Evolutionary conservation across 2,329 filamentous ascomycete genomes (phyloP), one percentile per base, ranked within the genome.

Genomic region (Pseudopithomyces chartarum): DNA sequence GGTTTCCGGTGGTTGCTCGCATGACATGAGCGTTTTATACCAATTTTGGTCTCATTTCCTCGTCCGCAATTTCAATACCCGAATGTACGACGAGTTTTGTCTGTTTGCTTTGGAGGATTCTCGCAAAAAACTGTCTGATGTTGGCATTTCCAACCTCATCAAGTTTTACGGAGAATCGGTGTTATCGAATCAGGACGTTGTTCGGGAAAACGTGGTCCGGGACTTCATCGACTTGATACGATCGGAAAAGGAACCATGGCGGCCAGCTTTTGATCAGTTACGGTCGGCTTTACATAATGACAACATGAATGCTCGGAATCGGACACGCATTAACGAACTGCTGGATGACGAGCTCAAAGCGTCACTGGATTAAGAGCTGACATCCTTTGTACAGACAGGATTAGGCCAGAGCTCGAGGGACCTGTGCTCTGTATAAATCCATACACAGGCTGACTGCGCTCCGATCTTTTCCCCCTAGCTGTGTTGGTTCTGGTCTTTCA

Each of bases 1-100:
- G 58, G 62, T 76, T 42, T 72, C 73, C 60, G 79, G 78, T 62
- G 76, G 60, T 53, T 82, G 79, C 38, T 82, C 84, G 47, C 78
- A 80, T 58, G 82, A 87, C 67, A 87, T 89, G 81, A 82, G 85
- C 69, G 81, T 86, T 56, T 82, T 91, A 29, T 92, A 91, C 78
- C 83, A 87, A 61, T 90, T 90, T 78, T 92, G 89, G 88, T 86
- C 86, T 19, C 85, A 89, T 72, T 90, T 90, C 70, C 81, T 92
- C 61, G 83, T 87, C 60, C 82, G 85, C 67, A 88, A 90, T 76
- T 92, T 92, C 82, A 90, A 92, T 74, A 80, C 82, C 56, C 81
- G 80, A 70, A 90, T 93, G 85, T 92, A 92, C 78, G 80, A 85
- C 70, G 89, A 92, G 73, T 92, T 92, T 78, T 85, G 86, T 61